Conservation (phyloP, 257 asterid genomes). For the Solanum virginianum region DNA sequence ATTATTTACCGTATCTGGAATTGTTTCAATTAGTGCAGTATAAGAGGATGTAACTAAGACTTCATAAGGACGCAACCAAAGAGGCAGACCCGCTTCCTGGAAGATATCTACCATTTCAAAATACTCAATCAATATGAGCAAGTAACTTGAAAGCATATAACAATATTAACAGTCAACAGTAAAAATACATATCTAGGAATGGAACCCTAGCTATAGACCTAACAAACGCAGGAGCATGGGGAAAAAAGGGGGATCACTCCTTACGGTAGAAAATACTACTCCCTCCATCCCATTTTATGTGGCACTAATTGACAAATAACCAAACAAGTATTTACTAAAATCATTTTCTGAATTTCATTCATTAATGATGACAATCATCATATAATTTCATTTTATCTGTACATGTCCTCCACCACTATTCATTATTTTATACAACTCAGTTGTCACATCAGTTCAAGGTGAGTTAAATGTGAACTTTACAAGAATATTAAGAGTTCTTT, state of each 20-base stretch:
- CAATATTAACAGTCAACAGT: background rate
- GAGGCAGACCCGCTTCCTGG: constrained; percentile 99
- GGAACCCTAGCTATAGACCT: background rate
- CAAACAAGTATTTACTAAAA: background rate
- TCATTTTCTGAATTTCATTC: background rate
- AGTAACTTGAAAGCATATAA: background rate
- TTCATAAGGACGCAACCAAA: constrained; percentile 98
- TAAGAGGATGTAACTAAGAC: constrained; percentile 91
- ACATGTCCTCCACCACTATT: background rate
- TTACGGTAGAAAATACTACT: background rate
- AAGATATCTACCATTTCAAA: constrained; percentile 74
- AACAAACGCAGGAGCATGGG: background rate
- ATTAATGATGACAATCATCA: background rate
- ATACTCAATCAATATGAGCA: constrained; percentile 3
- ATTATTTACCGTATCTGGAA: constrained; percentile 82
- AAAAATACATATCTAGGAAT: background rate
- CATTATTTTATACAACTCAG: background rate
- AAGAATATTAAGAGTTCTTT: background rate
- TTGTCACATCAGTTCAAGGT: background rate
- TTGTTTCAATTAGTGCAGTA: constrained; percentile 97
- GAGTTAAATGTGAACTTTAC: background rate
- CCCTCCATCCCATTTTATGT: too few species aligned
- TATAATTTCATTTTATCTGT: background rate
- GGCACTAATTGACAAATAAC: background rate
- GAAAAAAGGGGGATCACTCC: background rate